Conservation (phyloP, 257 asterid genomes). For the Rhazya stricta region DNA sequence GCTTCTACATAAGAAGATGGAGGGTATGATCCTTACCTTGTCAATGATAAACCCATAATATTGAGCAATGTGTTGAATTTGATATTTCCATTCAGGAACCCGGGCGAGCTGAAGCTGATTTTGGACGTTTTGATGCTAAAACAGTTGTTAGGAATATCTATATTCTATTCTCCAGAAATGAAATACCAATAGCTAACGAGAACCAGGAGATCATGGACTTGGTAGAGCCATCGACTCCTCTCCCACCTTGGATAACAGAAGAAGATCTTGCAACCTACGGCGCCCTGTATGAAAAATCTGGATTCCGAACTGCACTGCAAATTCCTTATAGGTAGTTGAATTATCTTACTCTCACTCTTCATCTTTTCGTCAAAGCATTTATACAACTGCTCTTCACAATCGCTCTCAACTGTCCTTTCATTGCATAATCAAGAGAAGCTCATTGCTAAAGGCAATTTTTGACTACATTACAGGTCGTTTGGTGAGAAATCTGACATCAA, state of each 20-base stretch:
- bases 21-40: constrained; percentile 25
- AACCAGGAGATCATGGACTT: constrained; percentile 74
- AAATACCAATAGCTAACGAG: constrained; percentile 58
- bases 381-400: background rate
- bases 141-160: constrained; percentile 66
- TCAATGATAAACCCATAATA: background rate
- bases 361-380: background rate
- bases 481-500: constrained; percentile 11
- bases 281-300: constrained; percentile 59
- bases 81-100: constrained; percentile 41
- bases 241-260: constrained; percentile 68
- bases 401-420: background rate
- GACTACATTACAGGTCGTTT: constrained; percentile 31
- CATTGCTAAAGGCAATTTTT: background rate
- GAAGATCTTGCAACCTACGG: constrained; percentile 62
- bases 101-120: constrained; percentile 84
- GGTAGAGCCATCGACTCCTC: constrained; percentile 55
- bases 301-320: constrained; percentile 59
- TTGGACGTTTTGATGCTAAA: constrained; percentile 63
- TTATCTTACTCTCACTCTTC: too few relatives aligned
- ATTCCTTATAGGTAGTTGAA: constrained; percentile 63
- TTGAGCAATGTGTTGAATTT: background rate
- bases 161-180: constrained; percentile 59
- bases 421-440: background rate
- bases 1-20: constrained; percentile 75